Evolutionary conservation across 1,139 yeast species (phyloP).

Genomic region (Hansenula lynferdii): DNA sequence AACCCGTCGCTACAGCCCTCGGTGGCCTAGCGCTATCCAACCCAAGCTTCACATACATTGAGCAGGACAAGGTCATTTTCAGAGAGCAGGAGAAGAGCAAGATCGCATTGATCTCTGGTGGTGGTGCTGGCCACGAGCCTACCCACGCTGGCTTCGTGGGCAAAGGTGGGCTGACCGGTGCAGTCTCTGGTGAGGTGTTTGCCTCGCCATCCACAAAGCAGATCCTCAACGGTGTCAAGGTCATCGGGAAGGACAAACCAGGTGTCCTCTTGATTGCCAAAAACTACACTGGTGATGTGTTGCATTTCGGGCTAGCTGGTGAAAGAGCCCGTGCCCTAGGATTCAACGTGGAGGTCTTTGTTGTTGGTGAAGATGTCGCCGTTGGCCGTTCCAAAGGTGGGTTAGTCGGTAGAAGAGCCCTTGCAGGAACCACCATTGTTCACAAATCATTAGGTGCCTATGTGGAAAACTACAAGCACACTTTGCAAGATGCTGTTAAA

Average conservation of each 20-base stretch:
- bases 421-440: constrained; percentile 84
- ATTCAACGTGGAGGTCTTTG: constrained; percentile 60
- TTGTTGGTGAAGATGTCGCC: constrained; percentile 89
- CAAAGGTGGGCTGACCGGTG: constrained; percentile 73
- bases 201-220: constrained; percentile 93
- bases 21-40: constrained; percentile 66
- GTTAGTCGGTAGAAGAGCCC: constrained; percentile 88
- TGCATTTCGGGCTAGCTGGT: constrained; percentile 88
- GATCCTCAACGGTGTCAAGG: constrained; percentile 59
- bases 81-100: constrained; percentile 34
- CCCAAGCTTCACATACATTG: constrained; percentile 59
- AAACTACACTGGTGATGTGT: constrained; percentile 90
- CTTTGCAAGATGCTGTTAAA: constrained; percentile 45
- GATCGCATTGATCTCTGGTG: constrained; percentile 78
- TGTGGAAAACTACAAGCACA: constrained; percentile 40
- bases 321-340: constrained; percentile 84
- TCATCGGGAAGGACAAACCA: constrained; percentile 39
- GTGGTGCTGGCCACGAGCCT: constrained; percentile 97
- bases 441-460: constrained; percentile 86
- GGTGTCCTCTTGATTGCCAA: constrained; percentile 79
- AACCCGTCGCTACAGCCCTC: constrained; percentile 61
- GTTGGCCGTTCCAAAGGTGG: constrained; percentile 86
- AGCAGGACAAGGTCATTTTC: constrained; percentile 71
- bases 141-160: constrained; percentile 91
- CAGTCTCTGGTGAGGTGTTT: constrained; percentile 84